Evolutionary conservation across 176 grass and related monocot genomes (phyloP), one percentile per base, ranked within the genome.

Genomic region (Oryza rufipogon): DNA sequence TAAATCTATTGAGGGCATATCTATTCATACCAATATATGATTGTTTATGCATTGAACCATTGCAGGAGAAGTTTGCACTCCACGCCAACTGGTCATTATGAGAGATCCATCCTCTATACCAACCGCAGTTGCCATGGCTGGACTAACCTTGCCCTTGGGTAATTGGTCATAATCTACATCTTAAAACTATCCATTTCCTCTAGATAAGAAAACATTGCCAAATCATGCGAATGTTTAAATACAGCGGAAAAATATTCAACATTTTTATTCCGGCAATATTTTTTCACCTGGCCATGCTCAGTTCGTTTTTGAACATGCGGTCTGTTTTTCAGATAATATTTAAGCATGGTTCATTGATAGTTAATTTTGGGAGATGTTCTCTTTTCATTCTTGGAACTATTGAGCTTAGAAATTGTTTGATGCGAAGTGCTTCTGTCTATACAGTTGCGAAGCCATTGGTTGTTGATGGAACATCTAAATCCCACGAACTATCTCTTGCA

Each of bases 81-180:
- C 95, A 47, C 93, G 87, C 26, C 95, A 97, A 83, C 81, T 97
- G 32, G 92, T 97, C 51, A 87, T 97, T 58, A 89, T 67, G 11
- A 84, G 80, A 79, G 95, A 97, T 77, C 92, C 95, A 28, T 97
- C 70, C 25, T 86, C 90, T 65, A 94, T 97, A 83, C 90, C 88
- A 65, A 88, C 77, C 44, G 90, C 86, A 85, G 90, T 97, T 70
- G 70, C 78, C 60, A 94, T 89, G 87, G 90, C 95, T 89, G 90
- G 88, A 54, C 68, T 97, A 76, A 82, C 86, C 25, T 87, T 94
- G 71, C 95, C 95, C 20, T 92, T 97, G 86, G 95, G 95, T 97
- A 87, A 82, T 70, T 74, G 20, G 77, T 79, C 67, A 7, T 28
- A 36, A 76, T 75, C 9, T 44, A 44, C 42, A 10, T 44, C 63